phyloP scores from a whole-genome alignment of 208 protist species.

The Spironucleus salmonicida region DNA sequence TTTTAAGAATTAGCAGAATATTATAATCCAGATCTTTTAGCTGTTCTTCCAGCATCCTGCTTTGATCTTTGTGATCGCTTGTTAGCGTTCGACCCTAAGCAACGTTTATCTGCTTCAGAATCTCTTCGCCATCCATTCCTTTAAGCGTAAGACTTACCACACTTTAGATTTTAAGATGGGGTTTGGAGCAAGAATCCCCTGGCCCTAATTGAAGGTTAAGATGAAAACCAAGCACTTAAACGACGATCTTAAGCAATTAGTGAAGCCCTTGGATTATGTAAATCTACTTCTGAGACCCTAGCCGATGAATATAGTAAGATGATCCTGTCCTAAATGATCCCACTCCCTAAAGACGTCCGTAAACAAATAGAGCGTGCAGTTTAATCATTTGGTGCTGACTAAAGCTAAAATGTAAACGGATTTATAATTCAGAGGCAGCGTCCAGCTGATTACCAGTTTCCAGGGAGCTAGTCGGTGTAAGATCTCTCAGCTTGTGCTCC shows the following conservation, averaged over 20 bases:
- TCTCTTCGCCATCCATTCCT: constrained; percentile 17
- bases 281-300: constrained; percentile 9
- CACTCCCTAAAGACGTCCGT: background rate
- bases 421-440: constrained; percentile 1
- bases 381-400: background rate
- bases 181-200: background rate
- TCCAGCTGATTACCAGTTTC: constrained; percentile 9
- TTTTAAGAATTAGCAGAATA: constrained; percentile 11
- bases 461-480: background rate
- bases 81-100: constrained; percentile 10
- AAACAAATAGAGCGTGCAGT: background rate
- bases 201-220: background rate
- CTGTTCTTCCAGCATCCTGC: background rate
- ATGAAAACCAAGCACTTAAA: background rate
- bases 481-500: background rate
- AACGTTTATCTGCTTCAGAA: constrained; percentile 4
- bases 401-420: background rate
- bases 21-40: constrained; percentile 30
- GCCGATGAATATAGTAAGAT: constrained; percentile 21
- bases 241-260: background rate
- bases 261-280: background rate
- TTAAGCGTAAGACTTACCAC: background rate
- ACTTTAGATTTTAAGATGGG: constrained; percentile 23
- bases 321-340: constrained; percentile 7
- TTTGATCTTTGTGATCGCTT: constrained; percentile 15